Evolutionary conservation across 2,329 filamentous ascomycete species (phyloP).

Genomic region (Arthrobotrys conoides): DNA sequence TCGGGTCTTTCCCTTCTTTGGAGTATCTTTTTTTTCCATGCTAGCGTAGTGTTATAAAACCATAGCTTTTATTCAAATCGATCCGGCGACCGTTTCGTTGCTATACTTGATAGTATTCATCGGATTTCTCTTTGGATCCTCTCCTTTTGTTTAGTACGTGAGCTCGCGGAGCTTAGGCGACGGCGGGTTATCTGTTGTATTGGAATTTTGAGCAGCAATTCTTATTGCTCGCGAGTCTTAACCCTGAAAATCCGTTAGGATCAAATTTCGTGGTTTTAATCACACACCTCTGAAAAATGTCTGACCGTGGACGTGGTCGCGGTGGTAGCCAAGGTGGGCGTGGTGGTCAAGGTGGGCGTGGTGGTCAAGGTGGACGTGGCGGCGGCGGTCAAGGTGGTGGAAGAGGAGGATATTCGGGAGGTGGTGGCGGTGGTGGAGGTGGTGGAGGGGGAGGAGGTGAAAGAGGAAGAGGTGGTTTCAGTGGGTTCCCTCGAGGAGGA

Average conservation of each 20-base stretch:
- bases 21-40: not conserved
- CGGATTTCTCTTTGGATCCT: not conserved
- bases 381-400: conserved; percentile 20
- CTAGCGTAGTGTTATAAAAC: not conserved
- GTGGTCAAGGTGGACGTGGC: conserved; percentile 21
- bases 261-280: conserved; percentile 45
- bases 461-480: not conserved
- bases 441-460: conserved; percentile 21
- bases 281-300: conserved; percentile 57
- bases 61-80: not conserved
- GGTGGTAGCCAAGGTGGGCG: conserved; percentile 28
- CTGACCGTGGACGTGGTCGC: conserved; percentile 42
- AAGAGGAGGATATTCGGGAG: no score
- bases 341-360: conserved; percentile 17
- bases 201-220: not conserved
- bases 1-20: conserved; percentile 8
- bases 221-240: conserved; percentile 20
- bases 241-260: conserved; percentile 28
- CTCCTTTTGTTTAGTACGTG: not conserved
- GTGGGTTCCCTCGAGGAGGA: conserved; percentile 59
- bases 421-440: no score
- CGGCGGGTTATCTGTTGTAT: not conserved
- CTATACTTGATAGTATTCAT: conserved; percentile 3
- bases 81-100: not conserved
- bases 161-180: not conserved